These are phyloP conservation scores for Sphenostylis stenocarpa DNA, from an alignment of 306 rosid genomes.

Conservation along the genomic window DNA sequence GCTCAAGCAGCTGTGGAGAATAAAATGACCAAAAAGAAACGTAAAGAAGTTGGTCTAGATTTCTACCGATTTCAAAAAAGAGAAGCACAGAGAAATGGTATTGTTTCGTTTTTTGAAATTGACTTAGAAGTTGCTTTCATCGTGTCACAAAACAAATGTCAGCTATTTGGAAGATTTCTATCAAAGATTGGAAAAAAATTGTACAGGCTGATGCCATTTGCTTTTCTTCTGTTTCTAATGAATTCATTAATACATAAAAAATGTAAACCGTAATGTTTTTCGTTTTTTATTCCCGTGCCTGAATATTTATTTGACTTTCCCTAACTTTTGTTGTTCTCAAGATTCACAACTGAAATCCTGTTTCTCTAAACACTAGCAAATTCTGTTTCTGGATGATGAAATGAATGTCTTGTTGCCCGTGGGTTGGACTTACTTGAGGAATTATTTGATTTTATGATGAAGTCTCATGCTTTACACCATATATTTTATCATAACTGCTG, in stretches of 20 bases:
- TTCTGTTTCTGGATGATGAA: background rate
- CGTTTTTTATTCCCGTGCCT: background rate
- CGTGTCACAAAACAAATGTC: background rate
- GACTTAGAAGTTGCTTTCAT: background rate
- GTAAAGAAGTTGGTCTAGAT: slow-evolving; percentile 60
- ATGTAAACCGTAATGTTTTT: background rate
- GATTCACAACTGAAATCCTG: background rate
- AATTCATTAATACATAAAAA: background rate
- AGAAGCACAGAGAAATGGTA: slow-evolving; percentile 88
- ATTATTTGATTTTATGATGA: background rate
- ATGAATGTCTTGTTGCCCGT: background rate
- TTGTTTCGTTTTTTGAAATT: background rate
- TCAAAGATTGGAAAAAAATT: background rate
- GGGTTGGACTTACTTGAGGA: background rate
- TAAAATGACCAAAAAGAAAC: slow-evolving; percentile 68
- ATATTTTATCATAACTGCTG: background rate
- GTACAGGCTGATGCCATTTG: background rate
- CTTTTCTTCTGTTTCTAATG: background rate
- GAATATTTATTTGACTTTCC: background rate
- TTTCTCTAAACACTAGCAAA: background rate
- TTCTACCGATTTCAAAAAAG: slow-evolving; percentile 87
- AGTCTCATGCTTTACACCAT: background rate
- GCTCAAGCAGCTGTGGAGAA: slow-evolving; percentile 71
- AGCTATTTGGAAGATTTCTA: background rate
- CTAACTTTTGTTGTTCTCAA: background rate